phyloP scores from a whole-genome alignment of 164 flowering plant species.

The Paratinospora sagittata region DNA sequence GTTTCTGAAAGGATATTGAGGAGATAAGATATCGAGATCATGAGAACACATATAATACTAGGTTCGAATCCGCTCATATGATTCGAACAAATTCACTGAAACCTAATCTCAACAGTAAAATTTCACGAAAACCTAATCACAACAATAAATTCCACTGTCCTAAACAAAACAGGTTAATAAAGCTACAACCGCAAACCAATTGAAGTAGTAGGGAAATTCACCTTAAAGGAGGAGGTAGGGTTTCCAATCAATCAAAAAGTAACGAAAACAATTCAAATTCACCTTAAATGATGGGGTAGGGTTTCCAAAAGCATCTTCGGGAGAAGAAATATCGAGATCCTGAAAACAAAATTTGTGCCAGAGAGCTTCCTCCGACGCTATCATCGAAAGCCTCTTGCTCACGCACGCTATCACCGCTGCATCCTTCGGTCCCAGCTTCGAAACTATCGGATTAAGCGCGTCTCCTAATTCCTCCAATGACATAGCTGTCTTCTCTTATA shows the following conservation, averaged over 20 bases:
- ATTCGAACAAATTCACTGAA: too few species aligned
- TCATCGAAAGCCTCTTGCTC: conserved; percentile 30
- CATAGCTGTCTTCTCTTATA: conserved; percentile 8
- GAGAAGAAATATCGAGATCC: conserved; percentile 53
- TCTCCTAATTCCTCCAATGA: conserved; percentile 53
- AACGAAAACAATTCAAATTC: too few species aligned
- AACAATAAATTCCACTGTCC: too few species aligned
- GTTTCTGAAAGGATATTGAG: conserved; percentile 51
- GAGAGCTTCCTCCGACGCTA: conserved; percentile 58
- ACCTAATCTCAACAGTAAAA: not conserved
- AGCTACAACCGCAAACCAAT: not conserved
- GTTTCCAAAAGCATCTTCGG: conserved; percentile 53
- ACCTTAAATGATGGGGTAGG: conserved; percentile 78
- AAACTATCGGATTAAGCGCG: conserved; percentile 39
- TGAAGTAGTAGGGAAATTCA: not conserved
- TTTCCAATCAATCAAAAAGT: too few species aligned
- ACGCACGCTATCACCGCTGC: conserved; percentile 46
- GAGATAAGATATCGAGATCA: conserved; percentile 53
- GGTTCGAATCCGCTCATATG: too few species aligned
- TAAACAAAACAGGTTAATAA: too few species aligned
- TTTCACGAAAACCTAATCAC: too few species aligned
- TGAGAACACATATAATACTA: too few species aligned
- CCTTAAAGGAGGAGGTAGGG: too few species aligned
- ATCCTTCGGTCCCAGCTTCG: conserved; percentile 42
- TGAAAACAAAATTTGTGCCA: conserved; percentile 54